Base-by-base conservation (phyloP, 202 grass and related monocot species). In the Digitaria exilis region DNA sequence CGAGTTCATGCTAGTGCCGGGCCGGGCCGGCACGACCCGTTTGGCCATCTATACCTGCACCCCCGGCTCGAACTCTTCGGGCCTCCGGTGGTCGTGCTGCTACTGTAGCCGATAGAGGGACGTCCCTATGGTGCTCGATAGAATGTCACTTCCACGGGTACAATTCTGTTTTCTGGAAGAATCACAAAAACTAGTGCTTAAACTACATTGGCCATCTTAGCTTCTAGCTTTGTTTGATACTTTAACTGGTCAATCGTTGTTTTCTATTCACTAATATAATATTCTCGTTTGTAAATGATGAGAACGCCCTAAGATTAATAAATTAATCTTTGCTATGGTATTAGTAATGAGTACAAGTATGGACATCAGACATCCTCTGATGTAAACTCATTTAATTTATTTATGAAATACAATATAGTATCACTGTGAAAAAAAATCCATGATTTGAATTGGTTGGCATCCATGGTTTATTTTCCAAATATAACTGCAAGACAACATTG, bases 301-400 rank as follows among this genome's bases (percentile, higher is more conserved):
- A 91, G 75, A 97, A 57, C 45, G 88, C 90, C 81, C 78, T 93
- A 74, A 82, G 76, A 59, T 77, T 97, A 39, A 39, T 39, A 39
- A 39, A 39, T 39, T 39, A 39, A 7, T 39, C 41, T 93, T 93
- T 86, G 92, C 88, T 66, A 98, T 81, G 95, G 92, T 73, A 92
- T 93, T 55, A 98, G 90, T 80, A 90, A 98, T 63, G 92, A 98
- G 71, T 98, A 95, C 81, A 98, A 88, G 90, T 91, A 90, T 15
- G 42, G 45, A 0, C 44, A 43, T 66, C 37, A 56, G 29, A 6
- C 35, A 21, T 66, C 35, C 59, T 83, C 26, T 45, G 44, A 5
- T 50, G 11, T 48, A 42, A 29, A 26, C 80, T 76, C 14, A 48
- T 28, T 56, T 12, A 12, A 45, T 45, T 12, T 45, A 45, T 45